These are phyloP conservation scores for Stephania yunnanensis DNA, from an alignment of 164 flowering plant genomes.

Conservation along the genomic window DNA sequence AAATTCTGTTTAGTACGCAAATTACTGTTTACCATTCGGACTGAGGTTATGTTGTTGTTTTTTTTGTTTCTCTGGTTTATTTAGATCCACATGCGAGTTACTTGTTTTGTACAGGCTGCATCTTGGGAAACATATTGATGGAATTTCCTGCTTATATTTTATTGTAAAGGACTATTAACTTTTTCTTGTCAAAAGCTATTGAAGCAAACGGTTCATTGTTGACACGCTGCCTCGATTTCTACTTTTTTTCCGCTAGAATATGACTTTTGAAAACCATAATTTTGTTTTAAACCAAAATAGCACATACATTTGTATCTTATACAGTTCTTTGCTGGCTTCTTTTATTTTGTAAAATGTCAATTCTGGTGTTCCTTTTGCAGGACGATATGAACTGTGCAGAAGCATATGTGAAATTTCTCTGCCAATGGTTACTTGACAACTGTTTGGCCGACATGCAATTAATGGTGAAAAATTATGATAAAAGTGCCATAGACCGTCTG, in stretches of 20 bases:
- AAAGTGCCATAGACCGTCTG: conserved; percentile 62
- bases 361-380: conserved; percentile 28
- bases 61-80: not conserved
- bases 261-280: not conserved
- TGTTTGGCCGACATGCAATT: conserved; percentile 89
- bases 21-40: not conserved
- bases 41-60: not conserved
- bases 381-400: conserved; percentile 98
- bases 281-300: not conserved
- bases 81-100: not conserved
- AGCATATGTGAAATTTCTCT: conserved; percentile 77
- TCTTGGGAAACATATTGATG: not conserved
- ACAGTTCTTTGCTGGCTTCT: not conserved
- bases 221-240: no score
- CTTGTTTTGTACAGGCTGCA: not conserved
- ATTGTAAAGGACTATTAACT: not conserved
- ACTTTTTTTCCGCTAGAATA: no score
- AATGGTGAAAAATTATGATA: conserved; percentile 71
- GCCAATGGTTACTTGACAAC: conserved; percentile 83
- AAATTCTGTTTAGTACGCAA: not conserved
- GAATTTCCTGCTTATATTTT: not conserved
- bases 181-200: not conserved
- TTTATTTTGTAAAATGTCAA: not conserved
- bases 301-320: not conserved
- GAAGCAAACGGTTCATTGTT: no score